Base-by-base conservation (phyloP, 441 rosid genomes). In the Mallotus japonicus region DNA sequence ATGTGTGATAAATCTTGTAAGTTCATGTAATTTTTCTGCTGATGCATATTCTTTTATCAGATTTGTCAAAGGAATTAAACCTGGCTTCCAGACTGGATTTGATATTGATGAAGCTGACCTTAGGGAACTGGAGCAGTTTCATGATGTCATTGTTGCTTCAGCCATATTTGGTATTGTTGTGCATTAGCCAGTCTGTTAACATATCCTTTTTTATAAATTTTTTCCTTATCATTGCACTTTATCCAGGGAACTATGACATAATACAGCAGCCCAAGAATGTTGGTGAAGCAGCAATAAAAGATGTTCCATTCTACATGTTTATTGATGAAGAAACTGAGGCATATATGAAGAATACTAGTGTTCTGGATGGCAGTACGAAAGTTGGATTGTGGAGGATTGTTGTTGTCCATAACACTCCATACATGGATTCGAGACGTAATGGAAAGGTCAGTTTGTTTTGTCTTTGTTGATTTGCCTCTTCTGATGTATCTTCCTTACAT, bases 291-390 rank as follows among this genome's bases (percentile, higher is more conserved):
- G 82, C 98, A 40, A 86, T 70, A 80, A 84, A 80, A 68, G 83
- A 75, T 67, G 70, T 91, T 73, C 91, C 92, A 66, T 91, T 91
- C 87, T 91, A 83, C 83, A 91, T 93, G 97, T 93, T 93, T 85
- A 81, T 93, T 79, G 98, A 93, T 59, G 91, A 89, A 82, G 91
- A 87, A 76, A 93, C 98, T 5, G 89, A 89, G 83, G 80, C 86
- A 42, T 93, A 82, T 79, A 79, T 93, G 80, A 87, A 76, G 80
- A 91, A 88, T 78, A 64, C 78, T 16, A 87, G 83, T 75, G 65
- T 83, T 63, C 76, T 90, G 70, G 83, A 87, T 0, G 79, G 75
- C 62, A 83, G 75, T 70, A 82, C 51, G 84, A 87, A 83, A 81
- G 80, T 89, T 20, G 97, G 98, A 51, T 69, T 88, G 46, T 93